Conservation (phyloP, 257 asterid species). For the Striga asiatica region DNA sequence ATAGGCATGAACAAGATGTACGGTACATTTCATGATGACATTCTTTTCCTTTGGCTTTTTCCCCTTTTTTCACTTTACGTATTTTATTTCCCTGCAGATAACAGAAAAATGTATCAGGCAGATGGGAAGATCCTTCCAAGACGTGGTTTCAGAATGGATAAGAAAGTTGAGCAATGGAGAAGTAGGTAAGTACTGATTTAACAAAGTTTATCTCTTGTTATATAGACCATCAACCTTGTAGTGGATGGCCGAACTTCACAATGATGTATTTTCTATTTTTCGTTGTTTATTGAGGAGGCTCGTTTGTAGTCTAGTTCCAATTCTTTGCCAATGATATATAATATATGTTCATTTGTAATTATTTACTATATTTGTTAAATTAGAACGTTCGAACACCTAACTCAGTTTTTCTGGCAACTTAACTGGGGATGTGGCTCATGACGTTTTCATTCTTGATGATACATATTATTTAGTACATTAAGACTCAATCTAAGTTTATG, state of each 20-base stretch:
- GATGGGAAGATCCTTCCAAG: constrained; percentile 71
- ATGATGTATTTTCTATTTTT: background rate
- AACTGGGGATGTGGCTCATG: background rate
- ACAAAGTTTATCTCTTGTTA: background rate
- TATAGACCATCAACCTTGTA: background rate
- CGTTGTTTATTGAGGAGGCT: background rate
- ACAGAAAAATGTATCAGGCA: constrained; percentile 73
- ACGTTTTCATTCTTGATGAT: background rate
- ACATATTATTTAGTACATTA: background rate
- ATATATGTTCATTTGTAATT: too few relatives aligned
- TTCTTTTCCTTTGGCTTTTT: background rate
- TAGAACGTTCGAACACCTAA: too few relatives aligned
- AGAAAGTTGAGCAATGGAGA: constrained; percentile 53
- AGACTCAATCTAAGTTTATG: background rate
- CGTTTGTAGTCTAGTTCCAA: background rate
- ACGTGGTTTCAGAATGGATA: constrained; percentile 74
- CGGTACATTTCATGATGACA: constrained; percentile 11
- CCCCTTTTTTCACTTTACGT: background rate
- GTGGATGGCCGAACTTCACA: background rate
- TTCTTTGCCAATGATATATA: background rate
- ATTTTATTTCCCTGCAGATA: constrained; percentile 32
- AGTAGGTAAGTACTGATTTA: constrained; percentile 40
- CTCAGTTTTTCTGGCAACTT: background rate
- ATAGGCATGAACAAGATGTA: constrained; percentile 86
- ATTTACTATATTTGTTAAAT: too few relatives aligned